Base-by-base conservation (phyloP, 345 rosid genomes). In the Rubroshorea leprosula region DNA sequence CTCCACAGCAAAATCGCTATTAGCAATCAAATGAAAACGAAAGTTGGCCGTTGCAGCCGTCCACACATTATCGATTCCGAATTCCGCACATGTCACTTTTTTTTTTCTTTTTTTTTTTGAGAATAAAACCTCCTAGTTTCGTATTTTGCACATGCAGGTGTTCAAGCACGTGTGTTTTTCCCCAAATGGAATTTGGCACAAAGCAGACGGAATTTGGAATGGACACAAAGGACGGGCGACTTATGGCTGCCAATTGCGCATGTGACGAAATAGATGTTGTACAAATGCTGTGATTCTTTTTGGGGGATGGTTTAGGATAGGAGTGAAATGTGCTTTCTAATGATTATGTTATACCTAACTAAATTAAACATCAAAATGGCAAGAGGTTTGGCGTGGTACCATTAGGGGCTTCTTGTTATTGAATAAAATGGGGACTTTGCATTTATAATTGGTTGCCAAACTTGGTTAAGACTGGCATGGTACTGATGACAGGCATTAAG, bases 61-160 rank as follows among this genome's bases (percentile, higher is more conserved):
- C n/a, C n/a, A n/a, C n/a, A n/a, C n/a, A n/a, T n/a, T n/a, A n/a
- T n/a, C 47, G 2, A 20, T 6, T 20, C 13, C 14, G 24, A 49
- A 49, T 49, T 11, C 11, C 14, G 24, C 23, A 49, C 54, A 23
- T 50, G 54, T 13, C 27, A 50, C 23, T 27, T 24, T 50, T 1
- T 13, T 10, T 15, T 5, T 24, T 50, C 9, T 13, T 10, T 15
- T 5, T 24, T 50, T 1, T 13, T 10, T 15, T 5, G 6, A 14
- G 16, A 14, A 13, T n/a, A 51, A 35, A 35, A 35, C 12, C 25
- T 39, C 24, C 10, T 41, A 15, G 7, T 14, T 39, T 20, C 24
- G 61, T n/a, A 57, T 57, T 25, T 48, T 59, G 41, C 63, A 59
- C 46, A 59, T 59, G 63, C 15, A 14, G 54, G 20, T 23, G 15